These are phyloP conservation scores for Cystobasidiaceae sp. DNA, from an alignment of 1,284 basidiomycete species.

Conservation along the genomic window DNA sequence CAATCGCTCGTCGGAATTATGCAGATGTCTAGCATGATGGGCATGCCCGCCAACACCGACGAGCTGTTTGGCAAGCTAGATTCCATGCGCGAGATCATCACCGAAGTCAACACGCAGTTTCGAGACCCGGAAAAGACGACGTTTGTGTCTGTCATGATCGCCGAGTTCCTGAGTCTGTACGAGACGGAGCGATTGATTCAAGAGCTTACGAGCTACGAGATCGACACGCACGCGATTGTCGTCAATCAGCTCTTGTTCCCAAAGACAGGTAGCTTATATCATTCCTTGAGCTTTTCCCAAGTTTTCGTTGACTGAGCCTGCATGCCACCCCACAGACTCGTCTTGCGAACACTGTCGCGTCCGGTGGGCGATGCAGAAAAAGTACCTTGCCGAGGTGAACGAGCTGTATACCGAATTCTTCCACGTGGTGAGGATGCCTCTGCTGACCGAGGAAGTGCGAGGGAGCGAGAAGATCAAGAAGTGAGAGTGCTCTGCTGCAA, in stretches of 20 bases:
- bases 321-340: slow-evolving; percentile 60
- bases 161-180: slow-evolving; percentile 79
- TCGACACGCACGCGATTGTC: slow-evolving; percentile 98
- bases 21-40: slow-evolving; percentile 92
- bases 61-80: slow-evolving; percentile 82
- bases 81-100: slow-evolving; percentile 92
- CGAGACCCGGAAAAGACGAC: slow-evolving; percentile 98
- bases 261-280: slow-evolving; percentile 64
- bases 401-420: slow-evolving; percentile 96
- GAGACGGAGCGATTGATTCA: slow-evolving; percentile 97
- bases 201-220: slow-evolving; percentile 91
- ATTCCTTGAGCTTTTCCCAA: not conserved
- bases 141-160: slow-evolving; percentile 90
- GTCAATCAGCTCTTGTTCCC: slow-evolving; percentile 97
- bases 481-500: slow-evolving; percentile 4
- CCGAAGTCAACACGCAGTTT: slow-evolving; percentile 98
- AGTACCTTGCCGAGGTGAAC: slow-evolving; percentile 87
- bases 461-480: slow-evolving; percentile 34
- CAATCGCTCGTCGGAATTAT: no score
- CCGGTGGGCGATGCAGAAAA: slow-evolving; percentile 95
- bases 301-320: not conserved
- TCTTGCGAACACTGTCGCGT: slow-evolving; percentile 94
- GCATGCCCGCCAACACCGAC: slow-evolving; percentile 72
- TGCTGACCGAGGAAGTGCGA: slow-evolving; percentile 93
- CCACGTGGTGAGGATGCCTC: slow-evolving; percentile 85